Percentiles rank a stretch among this genome's conserved stretches.
These are phyloP conservation scores for Ceratobasidium sp. DNA, from an alignment of 1,284 basidiomycete species.

Conservation along the genomic window DNA sequence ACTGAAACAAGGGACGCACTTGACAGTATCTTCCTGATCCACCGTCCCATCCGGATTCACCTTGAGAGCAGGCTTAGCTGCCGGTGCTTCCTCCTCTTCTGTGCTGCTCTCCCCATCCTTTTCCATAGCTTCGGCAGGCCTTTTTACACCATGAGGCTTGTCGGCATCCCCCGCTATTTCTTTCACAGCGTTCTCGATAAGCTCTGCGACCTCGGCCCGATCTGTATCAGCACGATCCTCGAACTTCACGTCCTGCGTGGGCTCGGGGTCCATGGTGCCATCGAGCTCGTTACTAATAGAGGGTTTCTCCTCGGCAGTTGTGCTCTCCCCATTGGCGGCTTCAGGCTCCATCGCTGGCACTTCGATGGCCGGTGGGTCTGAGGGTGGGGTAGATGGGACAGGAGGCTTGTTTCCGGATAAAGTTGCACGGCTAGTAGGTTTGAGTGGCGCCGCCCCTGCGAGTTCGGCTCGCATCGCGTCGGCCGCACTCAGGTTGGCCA, in stretches of 20 bases:
- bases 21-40: constrained; percentile 92
- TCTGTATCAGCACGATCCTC: constrained; percentile 42
- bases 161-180: constrained; percentile 15
- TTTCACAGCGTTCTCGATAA: constrained; percentile 56
- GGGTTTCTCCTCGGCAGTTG: constrained; percentile 32
- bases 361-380: neutral
- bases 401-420: constrained; percentile 22
- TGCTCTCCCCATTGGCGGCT: constrained; percentile 13
- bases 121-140: constrained; percentile 69
- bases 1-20: constrained; percentile 65
- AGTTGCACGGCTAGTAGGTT: constrained; percentile 26
- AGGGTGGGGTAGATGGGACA: neutral
- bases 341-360: constrained; percentile 1
- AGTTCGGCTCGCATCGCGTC: constrained; percentile 94
- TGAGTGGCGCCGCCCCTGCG: constrained; percentile 69
- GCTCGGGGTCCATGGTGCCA: constrained; percentile 3
- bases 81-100: constrained; percentile 53
- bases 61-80: constrained; percentile 67
- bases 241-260: neutral
- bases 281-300: neutral
- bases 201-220: constrained; percentile 55
- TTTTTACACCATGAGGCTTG: constrained; percentile 70
- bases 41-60: constrained; percentile 90
- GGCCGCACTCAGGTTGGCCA: constrained; percentile 97
- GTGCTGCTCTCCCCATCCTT: constrained; percentile 57